Evolutionary conservation across 768 basidiomycete genomes (phyloP).

Genomic region (Podaxis mareebaensis): DNA sequence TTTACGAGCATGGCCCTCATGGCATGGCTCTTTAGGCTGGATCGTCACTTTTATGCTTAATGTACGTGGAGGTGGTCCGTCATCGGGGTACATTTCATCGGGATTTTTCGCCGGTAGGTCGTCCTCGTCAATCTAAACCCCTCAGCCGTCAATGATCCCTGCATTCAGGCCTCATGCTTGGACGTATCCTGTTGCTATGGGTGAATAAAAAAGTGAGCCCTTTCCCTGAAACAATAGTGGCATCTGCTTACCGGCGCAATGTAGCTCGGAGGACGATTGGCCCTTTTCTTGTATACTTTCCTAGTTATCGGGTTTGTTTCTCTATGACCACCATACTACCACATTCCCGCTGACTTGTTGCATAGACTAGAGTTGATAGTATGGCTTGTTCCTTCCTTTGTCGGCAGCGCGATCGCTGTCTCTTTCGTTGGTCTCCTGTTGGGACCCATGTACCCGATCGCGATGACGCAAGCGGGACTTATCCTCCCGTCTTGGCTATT

Average conservation of each 20-base stretch:
- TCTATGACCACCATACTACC: background rate
- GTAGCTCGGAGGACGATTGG: slow-evolving; percentile 55
- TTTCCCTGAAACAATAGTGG: background rate
- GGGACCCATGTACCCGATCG: slow-evolving; percentile 76
- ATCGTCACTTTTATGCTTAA: slow-evolving; percentile 59
- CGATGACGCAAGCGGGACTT: slow-evolving; percentile 67
- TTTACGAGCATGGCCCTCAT: slow-evolving; percentile 17
- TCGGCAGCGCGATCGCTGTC: slow-evolving; percentile 64
- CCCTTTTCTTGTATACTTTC: slow-evolving; percentile 50
- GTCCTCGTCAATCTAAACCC: background rate
- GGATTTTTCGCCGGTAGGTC: slow-evolving; percentile 50
- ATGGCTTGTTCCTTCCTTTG: slow-evolving; percentile 68
- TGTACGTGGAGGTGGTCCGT: slow-evolving; percentile 36
- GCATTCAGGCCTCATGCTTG: slow-evolving; percentile 50
- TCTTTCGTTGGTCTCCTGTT: slow-evolving; percentile 65
- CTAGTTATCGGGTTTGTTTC: slow-evolving; percentile 47
- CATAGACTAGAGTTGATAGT: slow-evolving; percentile 63
- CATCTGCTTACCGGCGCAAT: background rate
- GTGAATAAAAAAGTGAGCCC: slow-evolving; percentile 49
- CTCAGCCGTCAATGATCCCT: background rate
- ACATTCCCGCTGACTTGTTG: background rate
- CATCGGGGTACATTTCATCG: slow-evolving; percentile 53
- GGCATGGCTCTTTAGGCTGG: slow-evolving; percentile 47
- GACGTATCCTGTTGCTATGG: slow-evolving; percentile 55
- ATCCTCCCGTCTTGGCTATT: slow-evolving; percentile 73